Base-by-base conservation (phyloP, 495 filamentous ascomycete genomes). In the Aspergillus incahuasiensis region DNA sequence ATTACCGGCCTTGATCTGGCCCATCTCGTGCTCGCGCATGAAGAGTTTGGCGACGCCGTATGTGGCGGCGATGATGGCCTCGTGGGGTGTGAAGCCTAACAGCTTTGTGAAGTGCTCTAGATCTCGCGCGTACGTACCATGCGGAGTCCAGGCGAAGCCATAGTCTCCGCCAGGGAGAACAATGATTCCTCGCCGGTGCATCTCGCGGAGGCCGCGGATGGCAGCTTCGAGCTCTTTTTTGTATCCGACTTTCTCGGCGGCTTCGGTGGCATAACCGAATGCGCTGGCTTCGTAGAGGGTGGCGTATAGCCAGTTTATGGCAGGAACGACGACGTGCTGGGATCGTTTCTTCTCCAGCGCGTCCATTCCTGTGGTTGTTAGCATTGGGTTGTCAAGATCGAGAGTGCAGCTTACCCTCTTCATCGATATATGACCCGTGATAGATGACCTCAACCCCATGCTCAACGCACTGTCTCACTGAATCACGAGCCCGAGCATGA, bases 371-470 rank as follows among this genome's bases (percentile, higher is more conserved):
- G 32, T 11, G 32, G 9, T 2, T 5, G 32, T 35, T 15, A 35
- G 2, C 13, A 35, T 9, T 35, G 32, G 5, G 12, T 35, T 35
- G 6, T 35, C 12, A 15, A 35, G 32, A 35, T 12, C 9, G 9
- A 5, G 9, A 35, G 12, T 35, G 32, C 32, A 35, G 19, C 40
- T 42, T 13, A 42, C 40, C 40, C 40, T 42, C 32, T 12, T 35
- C 69, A 54, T 81, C 79, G 4, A 74, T 75, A 46, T 71, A 82
- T 0, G 63, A 69, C 5, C 77, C 78, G 55, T 82, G 78, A 53
- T 78, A 82, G 18, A 82, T 79, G 4, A 79, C 74, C 52, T 82
- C 77, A 4, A 82, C 77, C 0, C 77, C 77, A 39, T 73, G 68
- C 25, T 61, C 60, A 20, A 79, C 62, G 48, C 71, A 75, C 63